Percentiles rank a stretch among this genome's conserved stretches.
Conservation (phyloP, 164 flowering plant species). For the Dillenia suffruticosa region DNA sequence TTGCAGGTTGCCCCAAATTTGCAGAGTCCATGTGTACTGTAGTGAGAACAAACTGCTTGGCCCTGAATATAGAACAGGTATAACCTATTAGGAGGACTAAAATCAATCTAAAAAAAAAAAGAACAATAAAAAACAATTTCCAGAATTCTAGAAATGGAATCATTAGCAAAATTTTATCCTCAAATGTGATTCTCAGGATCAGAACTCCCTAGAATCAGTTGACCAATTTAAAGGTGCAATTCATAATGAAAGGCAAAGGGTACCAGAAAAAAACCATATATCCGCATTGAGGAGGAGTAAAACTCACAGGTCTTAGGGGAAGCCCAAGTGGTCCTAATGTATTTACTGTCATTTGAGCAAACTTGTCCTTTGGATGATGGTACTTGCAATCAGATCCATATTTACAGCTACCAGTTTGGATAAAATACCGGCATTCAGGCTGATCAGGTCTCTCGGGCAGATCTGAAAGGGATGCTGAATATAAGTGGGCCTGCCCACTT, state of each 20-base stretch:
- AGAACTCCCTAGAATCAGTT: slow-evolving; percentile 2
- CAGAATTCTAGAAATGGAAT: too few species aligned
- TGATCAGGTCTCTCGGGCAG: slow-evolving; percentile 79
- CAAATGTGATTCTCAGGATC: background rate
- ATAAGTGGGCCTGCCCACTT: slow-evolving; percentile 28
- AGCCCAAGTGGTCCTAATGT: slow-evolving; percentile 51
- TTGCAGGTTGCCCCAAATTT: slow-evolving; percentile 70
- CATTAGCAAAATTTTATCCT: too few species aligned
- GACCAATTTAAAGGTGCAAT: slow-evolving; percentile 15
- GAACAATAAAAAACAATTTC: background rate
- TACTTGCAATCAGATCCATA: slow-evolving; percentile 78
- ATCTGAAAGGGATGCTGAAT: slow-evolving; percentile 19
- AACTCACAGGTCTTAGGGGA: slow-evolving; percentile 78
- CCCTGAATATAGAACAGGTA: slow-evolving; percentile 37
- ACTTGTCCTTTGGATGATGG: slow-evolving; percentile 71
- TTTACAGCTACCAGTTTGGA: slow-evolving; percentile 77
- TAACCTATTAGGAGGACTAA: background rate
- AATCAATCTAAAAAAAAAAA: slow-evolving; percentile 1
- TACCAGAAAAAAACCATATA: background rate
- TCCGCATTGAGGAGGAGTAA: background rate
- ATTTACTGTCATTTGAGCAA: slow-evolving; percentile 28
- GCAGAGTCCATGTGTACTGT: slow-evolving; percentile 56
- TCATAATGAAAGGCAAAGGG: background rate
- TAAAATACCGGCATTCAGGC: slow-evolving; percentile 76
- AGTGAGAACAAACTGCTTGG: slow-evolving; percentile 50